Conservation (phyloP, 179 eudicot species). For the Corrigiola litoralis region DNA sequence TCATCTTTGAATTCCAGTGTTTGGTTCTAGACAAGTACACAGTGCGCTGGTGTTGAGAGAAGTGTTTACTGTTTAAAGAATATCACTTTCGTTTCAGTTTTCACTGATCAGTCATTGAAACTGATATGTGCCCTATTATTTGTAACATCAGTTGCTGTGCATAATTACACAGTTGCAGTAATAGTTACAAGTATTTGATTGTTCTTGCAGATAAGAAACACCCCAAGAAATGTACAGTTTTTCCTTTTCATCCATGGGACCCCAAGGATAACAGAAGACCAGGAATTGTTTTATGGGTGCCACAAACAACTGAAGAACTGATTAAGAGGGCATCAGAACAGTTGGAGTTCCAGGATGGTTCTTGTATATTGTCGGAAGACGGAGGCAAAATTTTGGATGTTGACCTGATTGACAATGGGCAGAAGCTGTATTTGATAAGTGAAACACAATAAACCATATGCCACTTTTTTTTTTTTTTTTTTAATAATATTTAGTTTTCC, state of each 20-base stretch:
- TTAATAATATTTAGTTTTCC: too few relatives aligned
- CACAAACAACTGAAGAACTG: slow-evolving; percentile 61
- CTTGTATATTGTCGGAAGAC: slow-evolving; percentile 65
- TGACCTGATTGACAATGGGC: slow-evolving; percentile 68
- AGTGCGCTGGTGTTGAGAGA: too few relatives aligned
- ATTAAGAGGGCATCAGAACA: slow-evolving; percentile 48
- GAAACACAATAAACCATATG: slow-evolving; percentile 28
- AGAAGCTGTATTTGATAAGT: slow-evolving; percentile 61
- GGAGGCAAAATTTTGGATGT: slow-evolving; percentile 72
- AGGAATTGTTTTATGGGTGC: slow-evolving; percentile 81
- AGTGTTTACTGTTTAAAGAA: too few relatives aligned
- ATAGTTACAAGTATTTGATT: neutral
- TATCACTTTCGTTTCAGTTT: too few relatives aligned
- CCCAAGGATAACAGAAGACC: slow-evolving; percentile 32
- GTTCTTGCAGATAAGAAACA: slow-evolving; percentile 35
- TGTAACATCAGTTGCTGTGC: neutral
- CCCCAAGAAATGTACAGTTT: slow-evolving; percentile 66
- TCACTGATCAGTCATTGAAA: too few relatives aligned
- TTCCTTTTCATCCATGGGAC: slow-evolving; percentile 71
- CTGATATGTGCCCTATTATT: too few relatives aligned
- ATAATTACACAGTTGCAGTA: neutral
- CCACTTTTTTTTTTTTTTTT: neutral
- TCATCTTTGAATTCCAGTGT: too few relatives aligned
- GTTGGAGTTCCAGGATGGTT: slow-evolving; percentile 29
- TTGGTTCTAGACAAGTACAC: too few relatives aligned